A percentile compares a stretch with the other conserved stretches of the same genome.
phyloP scores from a whole-genome alignment of 2,329 filamentous ascomycete genomes.

The Podosphaera aphanis region DNA sequence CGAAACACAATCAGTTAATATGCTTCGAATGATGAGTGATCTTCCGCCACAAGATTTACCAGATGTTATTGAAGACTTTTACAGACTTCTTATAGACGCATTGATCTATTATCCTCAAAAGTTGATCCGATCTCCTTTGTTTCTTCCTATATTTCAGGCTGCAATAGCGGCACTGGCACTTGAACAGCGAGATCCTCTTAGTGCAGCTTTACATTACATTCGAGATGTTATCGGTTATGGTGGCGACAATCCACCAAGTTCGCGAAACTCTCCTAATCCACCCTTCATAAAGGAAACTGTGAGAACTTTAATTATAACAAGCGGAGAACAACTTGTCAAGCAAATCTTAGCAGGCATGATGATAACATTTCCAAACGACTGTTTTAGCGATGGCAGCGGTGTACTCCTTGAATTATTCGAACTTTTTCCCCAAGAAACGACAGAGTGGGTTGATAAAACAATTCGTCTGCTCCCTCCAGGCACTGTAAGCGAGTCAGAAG shows the following conservation, averaged over 20 bases:
- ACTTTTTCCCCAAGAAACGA: constrained; percentile 56
- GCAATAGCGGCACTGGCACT: constrained; percentile 67
- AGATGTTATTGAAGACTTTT: constrained; percentile 51
- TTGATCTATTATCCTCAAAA: constrained; percentile 78
- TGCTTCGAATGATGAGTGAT: constrained; percentile 73
- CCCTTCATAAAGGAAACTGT: constrained; percentile 52
- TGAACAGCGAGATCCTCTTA: constrained; percentile 76
- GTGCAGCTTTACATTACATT: constrained; percentile 78
- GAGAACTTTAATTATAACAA: constrained; percentile 41
- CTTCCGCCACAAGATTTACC: constrained; percentile 37
- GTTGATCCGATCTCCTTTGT: constrained; percentile 55
- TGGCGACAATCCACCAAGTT: constrained; percentile 46
- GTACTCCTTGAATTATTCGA: constrained; percentile 81
- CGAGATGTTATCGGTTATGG: constrained; percentile 81
- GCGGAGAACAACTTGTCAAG: constrained; percentile 63
- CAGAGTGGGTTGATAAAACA: constrained; percentile 62
- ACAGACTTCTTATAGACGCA: constrained; percentile 75
- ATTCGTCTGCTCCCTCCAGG: constrained; percentile 65
- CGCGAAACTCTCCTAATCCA: constrained; percentile 31
- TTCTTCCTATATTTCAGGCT: constrained; percentile 66
- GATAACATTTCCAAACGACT: constrained; percentile 92
- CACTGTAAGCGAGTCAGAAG: constrained; percentile 57
- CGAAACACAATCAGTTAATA: constrained; percentile 73
- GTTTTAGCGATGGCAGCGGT: constrained; percentile 81
- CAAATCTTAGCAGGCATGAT: constrained; percentile 93